These are phyloP conservation scores for Dichotomocladium elegans DNA, from an alignment of 371 early-diverging fungal genomes.

Conservation along the genomic window DNA sequence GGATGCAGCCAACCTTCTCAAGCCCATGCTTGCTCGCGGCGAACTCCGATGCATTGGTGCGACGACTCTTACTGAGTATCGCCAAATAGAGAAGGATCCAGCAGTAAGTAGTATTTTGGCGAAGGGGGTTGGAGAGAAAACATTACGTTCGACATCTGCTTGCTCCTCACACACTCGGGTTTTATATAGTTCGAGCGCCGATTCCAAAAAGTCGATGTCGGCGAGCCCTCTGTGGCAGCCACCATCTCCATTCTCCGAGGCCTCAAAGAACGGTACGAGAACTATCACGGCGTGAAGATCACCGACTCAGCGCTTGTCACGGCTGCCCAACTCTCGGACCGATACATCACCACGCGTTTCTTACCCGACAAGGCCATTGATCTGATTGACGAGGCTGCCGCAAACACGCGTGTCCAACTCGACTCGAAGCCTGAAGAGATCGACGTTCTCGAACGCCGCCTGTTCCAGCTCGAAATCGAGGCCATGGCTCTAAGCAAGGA, in stretches of 20 bases:
- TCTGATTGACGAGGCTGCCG: slow-evolving; percentile 91
- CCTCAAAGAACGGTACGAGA: slow-evolving; percentile 80
- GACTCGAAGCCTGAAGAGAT: slow-evolving; percentile 96
- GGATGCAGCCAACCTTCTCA: slow-evolving; percentile 93
- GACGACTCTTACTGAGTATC: slow-evolving; percentile 86
- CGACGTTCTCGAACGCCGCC: slow-evolving; percentile 86
- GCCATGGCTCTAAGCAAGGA: slow-evolving; percentile 93
- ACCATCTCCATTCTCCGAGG: slow-evolving; percentile 85
- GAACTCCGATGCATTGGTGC: slow-evolving; percentile 86
- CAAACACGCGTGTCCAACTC: slow-evolving; percentile 89
- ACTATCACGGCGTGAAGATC: slow-evolving; percentile 84
- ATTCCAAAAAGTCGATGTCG: slow-evolving; percentile 81
- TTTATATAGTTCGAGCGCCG: slow-evolving; percentile 68
- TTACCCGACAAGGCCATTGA: slow-evolving; percentile 87
- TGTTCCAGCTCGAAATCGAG: slow-evolving; percentile 94
- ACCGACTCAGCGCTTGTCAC: slow-evolving; percentile 75
- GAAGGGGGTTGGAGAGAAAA: too few relatives aligned
- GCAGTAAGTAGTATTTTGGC: too few relatives aligned
- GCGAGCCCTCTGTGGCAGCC: slow-evolving; percentile 78
- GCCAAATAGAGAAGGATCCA: slow-evolving; percentile 83
- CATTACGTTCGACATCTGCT: too few relatives aligned
- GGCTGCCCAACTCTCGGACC: slow-evolving; percentile 73
- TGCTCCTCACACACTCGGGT: too few relatives aligned
- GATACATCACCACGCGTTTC: slow-evolving; percentile 78
- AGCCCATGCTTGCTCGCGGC: slow-evolving; percentile 87